Conservation (phyloP, 2,329 filamentous ascomycete genomes). For the Cladophialophora psammophila region DNA sequence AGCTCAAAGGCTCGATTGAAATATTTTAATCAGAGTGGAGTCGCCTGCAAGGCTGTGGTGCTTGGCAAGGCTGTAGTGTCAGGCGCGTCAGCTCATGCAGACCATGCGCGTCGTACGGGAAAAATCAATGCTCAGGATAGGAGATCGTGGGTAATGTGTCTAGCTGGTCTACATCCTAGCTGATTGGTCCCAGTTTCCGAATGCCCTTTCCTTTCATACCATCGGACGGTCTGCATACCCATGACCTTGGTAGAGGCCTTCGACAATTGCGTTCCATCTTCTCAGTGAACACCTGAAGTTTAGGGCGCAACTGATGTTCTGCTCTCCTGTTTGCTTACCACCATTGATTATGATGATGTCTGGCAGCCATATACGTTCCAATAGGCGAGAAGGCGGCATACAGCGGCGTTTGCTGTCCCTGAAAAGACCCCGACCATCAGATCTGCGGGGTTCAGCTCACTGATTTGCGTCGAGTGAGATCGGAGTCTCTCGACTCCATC, state of each 20-base stretch:
- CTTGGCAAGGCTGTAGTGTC: conserved; percentile 9
- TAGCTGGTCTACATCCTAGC: background rate
- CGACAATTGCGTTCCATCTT: background rate
- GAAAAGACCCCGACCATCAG: background rate
- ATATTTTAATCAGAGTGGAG: conserved; percentile 7
- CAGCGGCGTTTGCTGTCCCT: too few relatives aligned
- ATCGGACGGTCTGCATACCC: background rate
- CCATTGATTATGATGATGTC: background rate
- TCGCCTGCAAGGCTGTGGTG: background rate
- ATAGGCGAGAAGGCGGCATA: background rate
- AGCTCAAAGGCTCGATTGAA: background rate
- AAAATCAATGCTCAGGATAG: background rate
- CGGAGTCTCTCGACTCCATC: background rate
- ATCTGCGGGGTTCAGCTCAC: background rate
- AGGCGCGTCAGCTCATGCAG: background rate
- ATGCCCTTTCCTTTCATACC: background rate
- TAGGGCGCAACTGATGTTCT: background rate
- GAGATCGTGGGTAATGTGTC: background rate
- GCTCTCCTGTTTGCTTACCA: background rate
- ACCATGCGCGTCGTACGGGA: too few relatives aligned
- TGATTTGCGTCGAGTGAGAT: background rate
- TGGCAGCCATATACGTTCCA: background rate
- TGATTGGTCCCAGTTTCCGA: background rate
- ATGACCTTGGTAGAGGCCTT: background rate
- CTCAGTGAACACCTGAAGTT: background rate